These are phyloP conservation scores for Gigaspora rosea DNA, from an alignment of 192 early-diverging fungal species.

Conservation along the genomic window DNA sequence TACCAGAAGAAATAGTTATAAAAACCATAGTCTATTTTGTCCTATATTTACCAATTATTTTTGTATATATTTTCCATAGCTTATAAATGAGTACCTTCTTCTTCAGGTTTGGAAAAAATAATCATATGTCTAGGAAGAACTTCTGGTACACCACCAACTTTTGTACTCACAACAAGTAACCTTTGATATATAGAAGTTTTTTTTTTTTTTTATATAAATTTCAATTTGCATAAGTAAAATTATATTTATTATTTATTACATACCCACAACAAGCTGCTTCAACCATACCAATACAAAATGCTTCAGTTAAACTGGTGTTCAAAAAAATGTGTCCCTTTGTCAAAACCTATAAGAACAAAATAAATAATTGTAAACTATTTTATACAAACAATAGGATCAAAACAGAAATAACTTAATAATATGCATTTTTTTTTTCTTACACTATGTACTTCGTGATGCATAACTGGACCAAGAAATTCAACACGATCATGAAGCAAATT, in stretches of 20 bases:
- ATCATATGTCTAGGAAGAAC: constrained; percentile 94
- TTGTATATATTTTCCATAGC: not conserved
- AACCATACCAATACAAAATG: constrained; percentile 98
- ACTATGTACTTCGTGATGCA: constrained; percentile 79
- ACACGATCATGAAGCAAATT: constrained; percentile 92
- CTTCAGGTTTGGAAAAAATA: constrained; percentile 83
- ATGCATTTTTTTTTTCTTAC: constrained; percentile 45
- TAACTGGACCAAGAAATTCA: constrained; percentile 80
- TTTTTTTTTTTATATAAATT: too few species aligned
- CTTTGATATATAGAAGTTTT: constrained; percentile 37
- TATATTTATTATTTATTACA: constrained; percentile 14
- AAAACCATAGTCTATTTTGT: not conserved
- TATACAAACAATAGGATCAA: not conserved
- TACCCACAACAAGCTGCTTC: constrained; percentile 95
- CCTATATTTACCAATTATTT: not conserved
- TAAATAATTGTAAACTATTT: not conserved
- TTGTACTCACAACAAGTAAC: constrained; percentile 91
- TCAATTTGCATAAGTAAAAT: too few species aligned
- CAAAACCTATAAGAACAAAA: constrained; percentile 48
- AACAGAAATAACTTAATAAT: not conserved
- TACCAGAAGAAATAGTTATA: not conserved
- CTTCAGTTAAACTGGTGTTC: constrained; percentile 97
- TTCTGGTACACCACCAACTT: constrained; percentile 96
- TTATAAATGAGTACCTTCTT: constrained; percentile 68
- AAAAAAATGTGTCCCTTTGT: constrained; percentile 94